phyloP scores from a whole-genome alignment of 2,329 filamentous ascomycete genomes.

The Curvularia eragrostidis region DNA sequence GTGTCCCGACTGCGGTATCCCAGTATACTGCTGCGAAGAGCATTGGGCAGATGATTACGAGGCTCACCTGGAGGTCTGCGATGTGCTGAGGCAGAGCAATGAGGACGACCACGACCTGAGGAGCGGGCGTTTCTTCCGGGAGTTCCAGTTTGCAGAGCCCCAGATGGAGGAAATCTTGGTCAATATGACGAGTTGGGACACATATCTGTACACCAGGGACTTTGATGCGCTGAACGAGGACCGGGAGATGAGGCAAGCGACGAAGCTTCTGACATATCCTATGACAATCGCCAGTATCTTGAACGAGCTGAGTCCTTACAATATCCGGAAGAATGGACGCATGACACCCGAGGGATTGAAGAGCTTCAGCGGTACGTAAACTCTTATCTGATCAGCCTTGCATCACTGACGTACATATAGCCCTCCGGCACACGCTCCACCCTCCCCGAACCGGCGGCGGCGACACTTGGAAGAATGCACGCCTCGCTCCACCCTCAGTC shows the following conservation, averaged over 20 bases:
- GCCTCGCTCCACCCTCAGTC: conserved; percentile 84
- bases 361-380: conserved; percentile 81
- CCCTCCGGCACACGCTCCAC: conserved; percentile 91
- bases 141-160: conserved; percentile 87
- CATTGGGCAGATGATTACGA: conserved; percentile 98
- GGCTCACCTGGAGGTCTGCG: conserved; percentile 88
- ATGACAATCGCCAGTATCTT: conserved; percentile 89
- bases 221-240: conserved; percentile 92
- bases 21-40: conserved; percentile 90
- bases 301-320: conserved; percentile 94
- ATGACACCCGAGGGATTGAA: conserved; percentile 89
- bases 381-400: too few relatives aligned
- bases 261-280: conserved; percentile 90
- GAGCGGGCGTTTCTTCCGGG: conserved; percentile 88
- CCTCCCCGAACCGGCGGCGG: conserved; percentile 81
- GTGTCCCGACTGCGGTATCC: conserved; percentile 94
- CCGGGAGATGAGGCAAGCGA: conserved; percentile 89
- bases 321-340: conserved; percentile 73
- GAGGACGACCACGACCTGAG: conserved; percentile 96
- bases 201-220: conserved; percentile 89
- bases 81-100: conserved; percentile 89
- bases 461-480: conserved; percentile 75
- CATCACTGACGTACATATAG: conserved; percentile 54
- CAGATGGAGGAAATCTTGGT: conserved; percentile 92
- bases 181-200: conserved; percentile 99